Conservation (phyloP, 2,329 filamentous ascomycete species). For the Aureobasidium sp. region DNA sequence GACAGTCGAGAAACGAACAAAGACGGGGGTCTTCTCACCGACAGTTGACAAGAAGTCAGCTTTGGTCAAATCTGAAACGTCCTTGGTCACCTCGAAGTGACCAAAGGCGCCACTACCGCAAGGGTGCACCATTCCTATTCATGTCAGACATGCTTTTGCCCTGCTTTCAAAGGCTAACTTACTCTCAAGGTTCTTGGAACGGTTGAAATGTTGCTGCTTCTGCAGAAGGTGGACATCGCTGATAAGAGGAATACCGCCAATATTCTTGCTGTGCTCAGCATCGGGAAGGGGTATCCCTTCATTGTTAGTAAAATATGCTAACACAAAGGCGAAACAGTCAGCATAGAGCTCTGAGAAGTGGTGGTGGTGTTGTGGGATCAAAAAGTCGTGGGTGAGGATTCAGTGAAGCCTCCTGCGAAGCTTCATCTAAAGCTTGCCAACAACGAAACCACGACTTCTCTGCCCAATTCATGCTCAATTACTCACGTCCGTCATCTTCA, state of each 20-base stretch:
- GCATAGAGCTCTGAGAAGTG: neutral
- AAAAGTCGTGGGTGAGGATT: neutral
- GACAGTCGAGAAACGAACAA: slow-evolving; percentile 41
- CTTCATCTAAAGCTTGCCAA: neutral
- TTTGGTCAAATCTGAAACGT: slow-evolving; percentile 32
- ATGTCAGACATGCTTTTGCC: too few species aligned
- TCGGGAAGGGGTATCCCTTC: slow-evolving; percentile 48
- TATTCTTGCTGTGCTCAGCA: slow-evolving; percentile 45
- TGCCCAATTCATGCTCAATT: neutral
- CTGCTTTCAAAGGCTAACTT: too few species aligned
- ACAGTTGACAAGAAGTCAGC: slow-evolving; percentile 35
- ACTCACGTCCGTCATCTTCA: slow-evolving; percentile 36
- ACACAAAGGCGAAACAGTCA: too few species aligned
- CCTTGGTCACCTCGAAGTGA: slow-evolving; percentile 40
- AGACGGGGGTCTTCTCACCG: slow-evolving; percentile 38
- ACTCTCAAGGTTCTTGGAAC: slow-evolving; percentile 47
- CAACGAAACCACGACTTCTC: neutral
- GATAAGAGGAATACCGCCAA: slow-evolving; percentile 45
- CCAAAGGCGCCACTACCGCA: slow-evolving; percentile 40
- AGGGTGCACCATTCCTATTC: slow-evolving; percentile 34
- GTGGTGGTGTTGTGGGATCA: neutral
- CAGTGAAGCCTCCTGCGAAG: neutral
- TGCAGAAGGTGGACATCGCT: slow-evolving; percentile 48
- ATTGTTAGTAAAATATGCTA: slow-evolving; percentile 51
- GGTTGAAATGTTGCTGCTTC: slow-evolving; percentile 50